phyloP scores from a whole-genome alignment of 768 basidiomycete species.

The Tubosaeta sp. region DNA sequence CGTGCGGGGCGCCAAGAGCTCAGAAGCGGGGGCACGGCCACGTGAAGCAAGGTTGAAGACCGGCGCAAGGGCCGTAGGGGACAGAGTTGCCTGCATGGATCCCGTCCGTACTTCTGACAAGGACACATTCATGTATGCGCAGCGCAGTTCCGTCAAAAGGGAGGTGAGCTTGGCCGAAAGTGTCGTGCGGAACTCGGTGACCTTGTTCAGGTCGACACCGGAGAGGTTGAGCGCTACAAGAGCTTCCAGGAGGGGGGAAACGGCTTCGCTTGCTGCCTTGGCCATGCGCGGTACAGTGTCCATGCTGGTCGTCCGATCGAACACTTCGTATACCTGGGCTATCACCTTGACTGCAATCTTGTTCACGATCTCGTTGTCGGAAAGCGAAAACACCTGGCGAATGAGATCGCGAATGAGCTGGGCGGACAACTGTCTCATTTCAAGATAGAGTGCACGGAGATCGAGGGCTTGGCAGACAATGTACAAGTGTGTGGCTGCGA shows the following conservation, averaged over 20 bases:
- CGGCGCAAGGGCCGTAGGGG: conserved; percentile 25
- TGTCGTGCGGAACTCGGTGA: conserved; percentile 20
- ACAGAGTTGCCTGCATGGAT: conserved; percentile 3
- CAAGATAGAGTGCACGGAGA: conserved; percentile 68
- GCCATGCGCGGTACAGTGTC: conserved; percentile 68
- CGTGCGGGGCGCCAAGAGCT: conserved; percentile 49
- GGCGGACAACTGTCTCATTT: conserved; percentile 42
- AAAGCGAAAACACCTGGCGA: conserved; percentile 9
- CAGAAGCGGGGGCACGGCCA: conserved; percentile 64
- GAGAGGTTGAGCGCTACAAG: conserved; percentile 12
- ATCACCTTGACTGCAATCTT: conserved; percentile 31
- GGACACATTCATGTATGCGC: conserved; percentile 27
- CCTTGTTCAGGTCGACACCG: conserved; percentile 17
- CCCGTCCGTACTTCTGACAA: conserved; percentile 18
- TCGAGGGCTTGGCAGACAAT: conserved; percentile 81
- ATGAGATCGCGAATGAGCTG: conserved; percentile 20
- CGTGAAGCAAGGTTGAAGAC: conserved; percentile 41
- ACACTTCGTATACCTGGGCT: conserved; percentile 41
- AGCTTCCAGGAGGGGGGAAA: conserved; percentile 56
- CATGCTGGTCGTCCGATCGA: conserved; percentile 68
- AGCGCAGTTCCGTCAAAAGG: conserved; percentile 26
- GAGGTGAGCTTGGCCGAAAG: conserved; percentile 14
- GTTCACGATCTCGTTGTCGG: conserved; percentile 9
- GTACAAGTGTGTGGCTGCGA: conserved; percentile 75
- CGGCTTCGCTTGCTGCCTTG: conserved; percentile 60